Evolutionary conservation across 352 stramenopile species (phyloP).

Genomic region (Pythium brachiatum): DNA sequence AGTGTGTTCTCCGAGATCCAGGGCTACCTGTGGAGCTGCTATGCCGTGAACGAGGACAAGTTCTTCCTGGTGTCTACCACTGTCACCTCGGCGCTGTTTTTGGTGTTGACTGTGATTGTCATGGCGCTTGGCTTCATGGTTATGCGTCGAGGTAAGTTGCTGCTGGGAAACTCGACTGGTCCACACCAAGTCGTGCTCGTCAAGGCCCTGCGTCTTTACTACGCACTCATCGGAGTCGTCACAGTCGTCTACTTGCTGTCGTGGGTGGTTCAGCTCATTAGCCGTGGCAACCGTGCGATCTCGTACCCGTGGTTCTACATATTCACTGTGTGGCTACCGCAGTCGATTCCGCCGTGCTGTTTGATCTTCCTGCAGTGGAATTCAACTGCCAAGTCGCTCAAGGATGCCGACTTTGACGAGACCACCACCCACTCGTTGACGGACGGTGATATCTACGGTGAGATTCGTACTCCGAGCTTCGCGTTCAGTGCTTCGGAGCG

Average conservation of each 20-base stretch:
- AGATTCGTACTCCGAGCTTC: constrained; percentile 79
- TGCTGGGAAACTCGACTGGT: constrained; percentile 68
- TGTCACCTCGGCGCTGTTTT: constrained; percentile 75
- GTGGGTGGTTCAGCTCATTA: constrained; percentile 82
- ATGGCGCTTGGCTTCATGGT: constrained; percentile 85
- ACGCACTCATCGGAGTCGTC: constrained; percentile 82
- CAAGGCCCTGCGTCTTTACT: constrained; percentile 84
- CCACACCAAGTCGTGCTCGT: constrained; percentile 77
- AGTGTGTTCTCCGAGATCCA: constrained; percentile 87
- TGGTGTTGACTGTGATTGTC: constrained; percentile 71
- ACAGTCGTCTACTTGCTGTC: constrained; percentile 83
- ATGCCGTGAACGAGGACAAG: constrained; percentile 60
- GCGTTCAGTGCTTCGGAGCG: constrained; percentile 65
- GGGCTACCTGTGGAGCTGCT: constrained; percentile 81
- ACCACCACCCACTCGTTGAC: constrained; percentile 46
- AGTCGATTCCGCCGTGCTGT: constrained; percentile 81
- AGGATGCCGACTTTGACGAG: constrained; percentile 51
- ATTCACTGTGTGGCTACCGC: constrained; percentile 84
- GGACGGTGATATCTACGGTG: constrained; percentile 53
- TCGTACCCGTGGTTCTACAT: constrained; percentile 89
- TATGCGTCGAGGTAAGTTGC: constrained; percentile 75
- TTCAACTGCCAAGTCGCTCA: constrained; percentile 76
- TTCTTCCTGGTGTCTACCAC: constrained; percentile 83
- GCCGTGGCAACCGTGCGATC: constrained; percentile 49
- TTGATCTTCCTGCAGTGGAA: constrained; percentile 90